Conservation (phyloP, 306 rosid species). For the Medicago truncatula region DNA sequence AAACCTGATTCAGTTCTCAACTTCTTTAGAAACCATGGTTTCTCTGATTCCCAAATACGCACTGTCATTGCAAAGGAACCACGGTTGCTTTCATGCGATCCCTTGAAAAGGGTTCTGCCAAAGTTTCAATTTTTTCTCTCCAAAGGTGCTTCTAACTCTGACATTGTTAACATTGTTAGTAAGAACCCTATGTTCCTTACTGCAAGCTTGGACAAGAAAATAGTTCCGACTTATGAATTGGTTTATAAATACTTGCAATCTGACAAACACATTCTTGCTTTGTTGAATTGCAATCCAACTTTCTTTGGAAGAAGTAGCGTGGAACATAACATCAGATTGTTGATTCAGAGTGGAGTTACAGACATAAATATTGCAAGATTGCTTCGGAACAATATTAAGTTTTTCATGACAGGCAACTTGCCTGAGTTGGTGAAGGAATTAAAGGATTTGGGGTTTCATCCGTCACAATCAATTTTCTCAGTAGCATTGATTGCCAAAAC, state of each 20-base stretch:
- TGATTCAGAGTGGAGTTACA: background rate
- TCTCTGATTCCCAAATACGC: no score
- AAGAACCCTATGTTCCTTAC: background rate
- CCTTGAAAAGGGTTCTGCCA: no score
- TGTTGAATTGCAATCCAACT: background rate
- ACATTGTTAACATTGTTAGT: no score
- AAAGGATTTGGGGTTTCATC: conserved; percentile 51
- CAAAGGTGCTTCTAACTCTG: no score
- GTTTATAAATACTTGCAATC: background rate
- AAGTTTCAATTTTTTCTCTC: no score
- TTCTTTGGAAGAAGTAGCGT: background rate
- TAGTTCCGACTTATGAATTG: background rate
- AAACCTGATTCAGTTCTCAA: no score
- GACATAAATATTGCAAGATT: background rate
- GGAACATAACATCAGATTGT: background rate
- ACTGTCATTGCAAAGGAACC: no score
- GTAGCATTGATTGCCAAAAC: conserved; percentile 45
- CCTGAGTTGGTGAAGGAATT: conserved; percentile 33
- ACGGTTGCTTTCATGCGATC: no score
- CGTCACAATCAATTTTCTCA: conserved; percentile 30
- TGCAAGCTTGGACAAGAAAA: background rate
- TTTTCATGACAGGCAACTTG: background rate
- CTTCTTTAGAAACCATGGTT: no score
- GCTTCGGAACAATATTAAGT: background rate
- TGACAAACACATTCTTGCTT: background rate